Conservation (phyloP, 345 rosid species). For the Salix viminalis region DNA sequence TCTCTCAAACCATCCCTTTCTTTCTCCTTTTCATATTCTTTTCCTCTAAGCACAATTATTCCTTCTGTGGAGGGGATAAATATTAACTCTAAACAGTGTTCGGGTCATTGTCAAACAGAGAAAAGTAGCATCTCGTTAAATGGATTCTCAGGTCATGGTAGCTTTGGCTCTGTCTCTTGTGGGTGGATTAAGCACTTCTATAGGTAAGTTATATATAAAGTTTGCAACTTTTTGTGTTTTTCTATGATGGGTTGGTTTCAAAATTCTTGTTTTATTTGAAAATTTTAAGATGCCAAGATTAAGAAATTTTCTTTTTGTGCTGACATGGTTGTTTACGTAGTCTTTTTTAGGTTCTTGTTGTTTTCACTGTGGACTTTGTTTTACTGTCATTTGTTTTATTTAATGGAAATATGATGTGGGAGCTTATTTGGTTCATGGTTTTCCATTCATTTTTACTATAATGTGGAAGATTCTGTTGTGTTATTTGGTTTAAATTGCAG, state of each 20-base stretch:
- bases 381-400: no score
- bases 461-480: no score
- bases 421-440: no score
- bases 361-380: neutral
- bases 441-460: no score
- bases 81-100: neutral
- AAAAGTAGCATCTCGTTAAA: constrained; percentile 9
- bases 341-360: neutral
- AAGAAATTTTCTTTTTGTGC: no score
- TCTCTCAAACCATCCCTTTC: constrained; percentile 27
- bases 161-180: constrained; percentile 31
- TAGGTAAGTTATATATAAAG: constrained; percentile 15
- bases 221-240: neutral
- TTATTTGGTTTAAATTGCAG: no score
- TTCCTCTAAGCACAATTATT: neutral
- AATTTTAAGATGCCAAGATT: no score
- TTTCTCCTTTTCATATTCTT: constrained; percentile 6
- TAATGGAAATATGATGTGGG: no score
- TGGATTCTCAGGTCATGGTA: constrained; percentile 66
- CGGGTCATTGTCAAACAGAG: neutral
- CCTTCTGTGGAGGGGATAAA: constrained; percentile 1
- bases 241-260: neutral
- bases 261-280: neutral
- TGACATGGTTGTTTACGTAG: no score
- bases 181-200: constrained; percentile 33